A percentile compares a stretch with the other conserved stretches of the same genome.
Evolutionary conservation across 106 monocot genomes (phyloP).

Genomic region (Apostasia shenzhenica): DNA sequence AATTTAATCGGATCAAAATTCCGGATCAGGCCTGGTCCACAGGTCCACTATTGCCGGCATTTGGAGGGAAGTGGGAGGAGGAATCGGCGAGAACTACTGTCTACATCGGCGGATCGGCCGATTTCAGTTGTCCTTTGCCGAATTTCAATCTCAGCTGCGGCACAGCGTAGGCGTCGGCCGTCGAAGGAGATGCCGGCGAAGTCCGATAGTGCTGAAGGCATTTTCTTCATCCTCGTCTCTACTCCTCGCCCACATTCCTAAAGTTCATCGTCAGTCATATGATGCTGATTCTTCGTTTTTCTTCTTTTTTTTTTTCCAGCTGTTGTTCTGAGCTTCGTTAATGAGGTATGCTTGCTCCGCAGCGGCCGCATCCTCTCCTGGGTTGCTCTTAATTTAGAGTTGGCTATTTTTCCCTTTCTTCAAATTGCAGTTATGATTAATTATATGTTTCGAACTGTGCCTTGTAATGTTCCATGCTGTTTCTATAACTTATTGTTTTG

Average conservation of each 20-base stretch:
- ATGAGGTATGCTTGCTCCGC: slow-evolving; percentile 25
- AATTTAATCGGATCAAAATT: too few relatives aligned
- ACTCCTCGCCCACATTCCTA: neutral
- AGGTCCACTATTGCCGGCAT: too few relatives aligned
- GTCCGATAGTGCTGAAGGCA: slow-evolving; percentile 46
- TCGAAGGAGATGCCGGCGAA: slow-evolving; percentile 35
- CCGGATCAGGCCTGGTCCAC: too few relatives aligned
- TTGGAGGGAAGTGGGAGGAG: too few relatives aligned
- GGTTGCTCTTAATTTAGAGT: too few relatives aligned
- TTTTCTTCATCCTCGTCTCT: neutral
- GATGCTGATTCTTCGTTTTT: neutral
- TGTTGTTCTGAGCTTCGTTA: slow-evolving; percentile 44
- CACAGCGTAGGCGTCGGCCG: neutral
- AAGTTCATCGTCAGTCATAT: neutral
- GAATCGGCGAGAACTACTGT: too few relatives aligned
- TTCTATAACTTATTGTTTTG: neutral
- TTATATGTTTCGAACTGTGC: neutral
- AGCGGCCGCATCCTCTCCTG: neutral
- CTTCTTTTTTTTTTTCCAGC: slow-evolving; percentile 11
- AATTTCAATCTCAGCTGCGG: too few relatives aligned
- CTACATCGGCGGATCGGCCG: too few relatives aligned
- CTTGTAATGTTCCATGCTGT: neutral
- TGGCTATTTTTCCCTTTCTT: too few relatives aligned
- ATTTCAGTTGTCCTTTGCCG: too few relatives aligned
- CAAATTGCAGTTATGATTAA: too few relatives aligned